Percentiles rank a stretch among this genome's conserved stretches.
Evolutionary conservation across 192 early-diverging fungal genomes (phyloP).

Genomic region (Spizellomyces punctatus): DNA sequence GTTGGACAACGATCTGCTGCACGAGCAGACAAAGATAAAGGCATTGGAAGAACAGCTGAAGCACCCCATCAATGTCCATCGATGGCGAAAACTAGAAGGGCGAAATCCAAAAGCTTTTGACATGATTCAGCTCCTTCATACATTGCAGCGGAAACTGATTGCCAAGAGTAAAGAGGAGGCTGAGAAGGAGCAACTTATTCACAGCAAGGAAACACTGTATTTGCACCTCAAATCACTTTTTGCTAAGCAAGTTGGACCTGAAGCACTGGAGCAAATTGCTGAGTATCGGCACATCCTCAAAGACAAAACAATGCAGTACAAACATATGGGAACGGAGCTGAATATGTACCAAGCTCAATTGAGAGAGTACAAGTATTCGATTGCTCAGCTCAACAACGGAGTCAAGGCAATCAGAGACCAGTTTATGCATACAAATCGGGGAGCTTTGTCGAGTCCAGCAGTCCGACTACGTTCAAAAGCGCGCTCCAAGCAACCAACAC

Average conservation of each 20-base stretch:
- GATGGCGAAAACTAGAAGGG: slow-evolving; percentile 67
- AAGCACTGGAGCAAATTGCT: slow-evolving; percentile 60
- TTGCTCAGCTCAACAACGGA: slow-evolving; percentile 41
- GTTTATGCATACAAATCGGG: slow-evolving; percentile 9
- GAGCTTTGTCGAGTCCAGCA: background rate
- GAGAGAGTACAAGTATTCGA: slow-evolving; percentile 51
- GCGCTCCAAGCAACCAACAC: no score
- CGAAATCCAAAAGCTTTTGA: slow-evolving; percentile 60
- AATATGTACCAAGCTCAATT: slow-evolving; percentile 64
- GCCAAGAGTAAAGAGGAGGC: slow-evolving; percentile 53
- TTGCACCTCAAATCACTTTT: slow-evolving; percentile 59
- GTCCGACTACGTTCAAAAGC: no score
- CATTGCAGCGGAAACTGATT: slow-evolving; percentile 63
- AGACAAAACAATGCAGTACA: slow-evolving; percentile 57
- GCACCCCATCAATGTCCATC: slow-evolving; percentile 66
- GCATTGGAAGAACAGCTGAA: slow-evolving; percentile 63
- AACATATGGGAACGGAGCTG: slow-evolving; percentile 63
- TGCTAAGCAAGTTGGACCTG: slow-evolving; percentile 59
- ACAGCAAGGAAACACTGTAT: slow-evolving; percentile 57
- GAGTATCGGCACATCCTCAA: slow-evolving; percentile 58
- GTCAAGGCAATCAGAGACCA: slow-evolving; percentile 38
- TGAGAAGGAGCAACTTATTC: slow-evolving; percentile 55
- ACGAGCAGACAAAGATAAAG: slow-evolving; percentile 52
- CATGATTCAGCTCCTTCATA: slow-evolving; percentile 60
- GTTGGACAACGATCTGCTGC: slow-evolving; percentile 49